Percentiles rank a stretch among this genome's conserved stretches.
Conservation (phyloP, 495 filamentous ascomycete species). For the Penicillium malachiteum region DNA sequence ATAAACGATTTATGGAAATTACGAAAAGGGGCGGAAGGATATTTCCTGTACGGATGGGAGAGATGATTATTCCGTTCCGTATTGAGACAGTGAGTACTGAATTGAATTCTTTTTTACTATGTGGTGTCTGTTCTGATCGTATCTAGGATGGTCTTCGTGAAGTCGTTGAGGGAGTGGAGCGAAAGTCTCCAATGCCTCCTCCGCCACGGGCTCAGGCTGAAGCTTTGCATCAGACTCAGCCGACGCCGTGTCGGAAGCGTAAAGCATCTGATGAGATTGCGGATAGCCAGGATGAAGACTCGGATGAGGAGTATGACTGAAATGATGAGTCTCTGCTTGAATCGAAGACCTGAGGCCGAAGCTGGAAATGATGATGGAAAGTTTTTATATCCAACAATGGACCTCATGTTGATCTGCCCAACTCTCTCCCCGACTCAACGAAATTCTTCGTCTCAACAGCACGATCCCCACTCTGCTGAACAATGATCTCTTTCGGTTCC, state of each 20-base stretch:
- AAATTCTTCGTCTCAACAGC: constrained; percentile 17
- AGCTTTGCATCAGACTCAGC: not conserved
- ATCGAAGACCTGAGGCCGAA: not conserved
- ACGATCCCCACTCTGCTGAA: constrained; percentile 1
- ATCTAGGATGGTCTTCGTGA: constrained; percentile 34
- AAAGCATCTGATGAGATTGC: constrained; percentile 48
- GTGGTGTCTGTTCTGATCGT: not conserved
- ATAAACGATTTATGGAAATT: constrained; percentile 43
- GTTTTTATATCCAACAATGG: no score
- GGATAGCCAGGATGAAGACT: constrained; percentile 51
- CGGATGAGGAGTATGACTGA: constrained; percentile 40
- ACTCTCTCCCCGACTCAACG: constrained; percentile 11
- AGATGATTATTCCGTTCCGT: constrained; percentile 38
- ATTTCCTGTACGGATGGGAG: constrained; percentile 30
- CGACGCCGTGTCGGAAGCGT: constrained; percentile 39
- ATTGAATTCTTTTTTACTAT: not conserved
- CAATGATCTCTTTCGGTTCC: constrained; percentile 11
- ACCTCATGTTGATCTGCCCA: constrained; percentile 1
- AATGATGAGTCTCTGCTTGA: constrained; percentile 17
- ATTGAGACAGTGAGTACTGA: constrained; percentile 37
- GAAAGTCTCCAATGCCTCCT: not conserved
- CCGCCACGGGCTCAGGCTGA: not conserved
- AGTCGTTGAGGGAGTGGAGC: not conserved
- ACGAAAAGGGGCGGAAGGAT: constrained; percentile 42
- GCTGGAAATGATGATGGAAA: no score